phyloP scores from a whole-genome alignment of 2,329 filamentous ascomycete genomes.

The Trichoderma asperellum region DNA sequence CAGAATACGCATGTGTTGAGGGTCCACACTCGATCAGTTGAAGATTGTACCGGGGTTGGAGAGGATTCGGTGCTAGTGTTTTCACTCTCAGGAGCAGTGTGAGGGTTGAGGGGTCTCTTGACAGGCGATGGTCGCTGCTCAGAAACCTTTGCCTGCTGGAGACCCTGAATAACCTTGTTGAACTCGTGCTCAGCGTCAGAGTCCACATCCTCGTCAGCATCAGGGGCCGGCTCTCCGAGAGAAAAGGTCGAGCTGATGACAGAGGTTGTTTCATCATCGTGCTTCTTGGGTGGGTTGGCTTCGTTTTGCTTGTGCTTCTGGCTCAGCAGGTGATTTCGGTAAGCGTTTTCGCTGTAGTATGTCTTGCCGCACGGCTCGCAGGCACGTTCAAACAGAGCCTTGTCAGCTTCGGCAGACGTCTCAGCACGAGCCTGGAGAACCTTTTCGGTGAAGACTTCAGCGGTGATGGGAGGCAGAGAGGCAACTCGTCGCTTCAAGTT shows the following conservation, averaged over 20 bases:
- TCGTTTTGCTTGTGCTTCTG: slow-evolving; percentile 77
- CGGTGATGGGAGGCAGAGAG: slow-evolving; percentile 84
- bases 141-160: slow-evolving; percentile 74
- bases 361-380: slow-evolving; percentile 87
- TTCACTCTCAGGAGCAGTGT: slow-evolving; percentile 43
- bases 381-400: slow-evolving; percentile 82
- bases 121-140: slow-evolving; percentile 54
- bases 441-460: slow-evolving; percentile 93
- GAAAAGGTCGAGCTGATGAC: slow-evolving; percentile 91
- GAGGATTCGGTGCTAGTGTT: slow-evolving; percentile 50
- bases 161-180: slow-evolving; percentile 73
- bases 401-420: slow-evolving; percentile 81
- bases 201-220: slow-evolving; percentile 56
- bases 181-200: slow-evolving; percentile 76
- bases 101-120: slow-evolving; percentile 58
- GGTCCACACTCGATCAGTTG: slow-evolving; percentile 47
- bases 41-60: slow-evolving; percentile 44
- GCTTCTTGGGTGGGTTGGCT: slow-evolving; percentile 50
- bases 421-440: slow-evolving; percentile 88
- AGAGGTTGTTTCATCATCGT: slow-evolving; percentile 74
- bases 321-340: slow-evolving; percentile 87
- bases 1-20: slow-evolving; percentile 81
- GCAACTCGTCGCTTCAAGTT: slow-evolving; percentile 95
- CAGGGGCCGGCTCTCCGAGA: slow-evolving; percentile 74
- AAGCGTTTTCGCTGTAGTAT: slow-evolving; percentile 96